A percentile compares a stretch with the other conserved stretches of the same genome.
Conservation (phyloP, 192 early-diverging fungal genomes). For the Polychytrium aggregatum region DNA sequence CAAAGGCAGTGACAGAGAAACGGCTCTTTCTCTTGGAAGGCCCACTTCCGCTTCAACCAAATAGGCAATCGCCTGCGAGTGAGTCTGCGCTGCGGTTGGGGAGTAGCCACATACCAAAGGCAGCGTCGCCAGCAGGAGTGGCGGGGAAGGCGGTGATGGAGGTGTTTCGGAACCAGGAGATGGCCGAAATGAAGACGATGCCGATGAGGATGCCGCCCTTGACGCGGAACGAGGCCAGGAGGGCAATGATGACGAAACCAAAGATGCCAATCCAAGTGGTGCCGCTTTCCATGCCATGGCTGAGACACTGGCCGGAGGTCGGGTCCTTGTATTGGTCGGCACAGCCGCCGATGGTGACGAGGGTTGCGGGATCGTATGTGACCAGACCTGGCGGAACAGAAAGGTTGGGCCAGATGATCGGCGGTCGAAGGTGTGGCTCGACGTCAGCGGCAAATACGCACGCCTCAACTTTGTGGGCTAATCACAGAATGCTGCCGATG, state of each 20-base stretch:
- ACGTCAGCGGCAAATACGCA: no score
- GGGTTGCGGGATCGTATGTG: conserved; percentile 42
- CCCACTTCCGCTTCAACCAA: no score
- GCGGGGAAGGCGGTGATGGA: conserved; percentile 66
- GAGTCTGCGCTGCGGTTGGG: no score
- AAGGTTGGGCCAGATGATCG: no score
- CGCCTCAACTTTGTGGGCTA: no score
- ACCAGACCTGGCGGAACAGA: no score
- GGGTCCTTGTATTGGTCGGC: conserved; percentile 35
- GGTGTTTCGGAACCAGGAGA: conserved; percentile 61
- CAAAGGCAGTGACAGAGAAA: no score
- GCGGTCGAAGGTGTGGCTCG: no score
- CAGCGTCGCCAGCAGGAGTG: conserved; percentile 42
- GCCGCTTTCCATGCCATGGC: conserved; percentile 49
- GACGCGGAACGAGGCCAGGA: conserved; percentile 51
- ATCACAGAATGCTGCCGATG: no score
- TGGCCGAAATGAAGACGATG: conserved; percentile 55
- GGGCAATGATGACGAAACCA: conserved; percentile 58
- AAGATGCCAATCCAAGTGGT: conserved; percentile 62
- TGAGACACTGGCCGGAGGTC: conserved; percentile 41
- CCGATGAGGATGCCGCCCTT: conserved; percentile 62
- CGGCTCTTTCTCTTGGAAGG: no score
- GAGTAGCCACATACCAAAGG: no score
- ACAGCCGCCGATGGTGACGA: conserved; percentile 65
- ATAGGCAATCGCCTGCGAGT: no score